These are phyloP conservation scores for Penicillium mononematosum DNA, from an alignment of 495 filamentous ascomycete genomes.

Conservation along the genomic window DNA sequence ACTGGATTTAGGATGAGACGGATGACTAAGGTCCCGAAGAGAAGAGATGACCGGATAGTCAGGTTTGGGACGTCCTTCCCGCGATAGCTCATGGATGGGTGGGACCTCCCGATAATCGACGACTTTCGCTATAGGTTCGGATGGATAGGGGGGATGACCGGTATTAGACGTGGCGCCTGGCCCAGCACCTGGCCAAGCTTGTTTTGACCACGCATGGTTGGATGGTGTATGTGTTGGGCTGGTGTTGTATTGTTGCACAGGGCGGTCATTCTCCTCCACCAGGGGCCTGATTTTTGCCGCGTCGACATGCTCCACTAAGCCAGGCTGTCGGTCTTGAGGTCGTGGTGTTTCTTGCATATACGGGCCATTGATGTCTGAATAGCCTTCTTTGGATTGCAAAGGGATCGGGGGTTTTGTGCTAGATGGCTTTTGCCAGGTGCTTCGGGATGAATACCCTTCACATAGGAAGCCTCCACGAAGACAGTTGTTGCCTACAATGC, in stretches of 20 bases:
- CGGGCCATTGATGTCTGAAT: constrained; percentile 49
- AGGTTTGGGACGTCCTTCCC: constrained; percentile 40
- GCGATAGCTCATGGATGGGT: constrained; percentile 44
- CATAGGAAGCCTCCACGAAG: constrained; percentile 88
- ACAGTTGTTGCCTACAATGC: constrained; percentile 78
- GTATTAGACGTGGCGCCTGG: constrained; percentile 2
- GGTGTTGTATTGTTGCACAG: constrained; percentile 37
- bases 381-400: constrained; percentile 81
- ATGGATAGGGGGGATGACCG: constrained; percentile 34
- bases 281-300: constrained; percentile 44
- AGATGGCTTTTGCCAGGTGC: constrained; percentile 66
- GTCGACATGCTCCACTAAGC: constrained; percentile 37
- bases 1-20: constrained; percentile 35
- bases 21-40: constrained; percentile 44
- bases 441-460: constrained; percentile 84
- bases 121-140: constrained; percentile 40
- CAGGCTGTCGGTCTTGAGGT: constrained; percentile 41
- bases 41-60: constrained; percentile 46
- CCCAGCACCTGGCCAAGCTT: constrained; percentile 30
- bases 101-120: constrained; percentile 46
- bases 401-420: constrained; percentile 65
- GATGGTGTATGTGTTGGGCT: constrained; percentile 39
- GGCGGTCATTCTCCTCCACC: constrained; percentile 45
- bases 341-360: constrained; percentile 53
- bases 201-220: constrained; percentile 42